Evolutionary conservation across 2,329 filamentous ascomycete species (phyloP).

Genomic region (Aspergillaceae sp.): DNA sequence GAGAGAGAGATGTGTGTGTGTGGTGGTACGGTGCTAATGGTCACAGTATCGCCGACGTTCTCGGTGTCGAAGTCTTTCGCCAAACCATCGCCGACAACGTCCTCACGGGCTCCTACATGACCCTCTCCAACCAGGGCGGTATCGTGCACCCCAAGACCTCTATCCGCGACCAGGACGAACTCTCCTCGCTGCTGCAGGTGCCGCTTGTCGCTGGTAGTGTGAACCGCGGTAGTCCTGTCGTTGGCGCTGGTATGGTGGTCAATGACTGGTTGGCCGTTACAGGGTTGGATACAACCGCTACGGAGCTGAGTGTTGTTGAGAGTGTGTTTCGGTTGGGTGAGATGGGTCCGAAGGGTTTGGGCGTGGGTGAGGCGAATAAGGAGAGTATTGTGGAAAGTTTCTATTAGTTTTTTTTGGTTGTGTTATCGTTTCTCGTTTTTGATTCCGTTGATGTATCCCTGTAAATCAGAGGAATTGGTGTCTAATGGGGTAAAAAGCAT

Average conservation of each 20-base stretch:
- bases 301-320: conserved; percentile 92
- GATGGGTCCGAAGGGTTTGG: conserved; percentile 59
- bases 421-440: not conserved
- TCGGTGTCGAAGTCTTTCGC: conserved; percentile 54
- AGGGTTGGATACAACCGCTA: conserved; percentile 90
- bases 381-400: conserved; percentile 99
- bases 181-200: conserved; percentile 86
- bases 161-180: conserved; percentile 96
- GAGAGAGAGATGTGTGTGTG: too few relatives aligned
- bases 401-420: conserved; percentile 55
- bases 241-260: conserved; percentile 94
- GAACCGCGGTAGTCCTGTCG: conserved; percentile 85
- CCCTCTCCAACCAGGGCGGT: conserved; percentile 87
- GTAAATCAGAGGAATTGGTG: too few relatives aligned
- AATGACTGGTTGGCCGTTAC: conserved; percentile 97
- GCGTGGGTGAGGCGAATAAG: conserved; percentile 55
- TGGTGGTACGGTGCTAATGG: not conserved
- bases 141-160: conserved; percentile 95
- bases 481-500: too few relatives aligned
- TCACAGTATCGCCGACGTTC: conserved; percentile 67
- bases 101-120: conserved; percentile 93
- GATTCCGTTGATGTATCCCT: too few relatives aligned
- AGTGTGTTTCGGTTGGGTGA: conserved; percentile 92
- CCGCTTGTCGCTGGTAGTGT: conserved; percentile 90
- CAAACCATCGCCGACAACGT: conserved; percentile 98